A percentile compares a stretch with the other conserved stretches of the same genome.
These are phyloP conservation scores for Fistulifera pelliculosa DNA, from an alignment of 108 stramenopile species.

Conservation along the genomic window DNA sequence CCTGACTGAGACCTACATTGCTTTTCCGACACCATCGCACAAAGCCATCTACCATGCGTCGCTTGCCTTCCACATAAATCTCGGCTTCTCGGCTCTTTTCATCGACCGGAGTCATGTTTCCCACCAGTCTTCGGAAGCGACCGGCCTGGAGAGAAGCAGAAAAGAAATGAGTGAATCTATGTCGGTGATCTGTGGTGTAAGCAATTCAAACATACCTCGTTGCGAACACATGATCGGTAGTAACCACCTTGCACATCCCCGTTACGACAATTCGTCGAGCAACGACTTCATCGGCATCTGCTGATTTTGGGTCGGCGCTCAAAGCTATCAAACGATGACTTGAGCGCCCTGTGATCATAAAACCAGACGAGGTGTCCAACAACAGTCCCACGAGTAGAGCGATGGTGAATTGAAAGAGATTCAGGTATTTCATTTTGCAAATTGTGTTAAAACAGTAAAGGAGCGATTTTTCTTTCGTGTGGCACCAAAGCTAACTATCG, in stretches of 20 bases:
- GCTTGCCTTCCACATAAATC: constrained; percentile 46
- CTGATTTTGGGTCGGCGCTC: neutral
- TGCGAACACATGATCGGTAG: constrained; percentile 66
- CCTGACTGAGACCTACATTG: constrained; percentile 63
- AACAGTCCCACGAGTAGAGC: no score
- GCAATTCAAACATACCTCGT: constrained; percentile 64
- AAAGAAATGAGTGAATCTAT: constrained; percentile 2
- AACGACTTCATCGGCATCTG: constrained; percentile 29
- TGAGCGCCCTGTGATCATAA: no score
- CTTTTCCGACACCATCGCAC: constrained; percentile 71
- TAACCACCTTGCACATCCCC: constrained; percentile 77
- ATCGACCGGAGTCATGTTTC: constrained; percentile 76
- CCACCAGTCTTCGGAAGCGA: constrained; percentile 58
- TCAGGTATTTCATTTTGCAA: no score
- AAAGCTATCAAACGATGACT: no score
- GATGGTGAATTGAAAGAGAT: no score
- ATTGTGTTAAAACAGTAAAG: no score
- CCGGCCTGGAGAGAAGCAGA: constrained; percentile 30
- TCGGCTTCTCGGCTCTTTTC: constrained; percentile 14
- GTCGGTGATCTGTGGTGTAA: no score
- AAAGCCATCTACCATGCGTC: constrained; percentile 74
- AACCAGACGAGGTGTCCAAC: no score
- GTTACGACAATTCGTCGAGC: constrained; percentile 55
- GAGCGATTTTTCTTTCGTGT: no score
- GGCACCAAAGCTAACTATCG: no score